phyloP scores from a whole-genome alignment of 176 grass and related monocot genomes.

The Carex littledalei region DNA sequence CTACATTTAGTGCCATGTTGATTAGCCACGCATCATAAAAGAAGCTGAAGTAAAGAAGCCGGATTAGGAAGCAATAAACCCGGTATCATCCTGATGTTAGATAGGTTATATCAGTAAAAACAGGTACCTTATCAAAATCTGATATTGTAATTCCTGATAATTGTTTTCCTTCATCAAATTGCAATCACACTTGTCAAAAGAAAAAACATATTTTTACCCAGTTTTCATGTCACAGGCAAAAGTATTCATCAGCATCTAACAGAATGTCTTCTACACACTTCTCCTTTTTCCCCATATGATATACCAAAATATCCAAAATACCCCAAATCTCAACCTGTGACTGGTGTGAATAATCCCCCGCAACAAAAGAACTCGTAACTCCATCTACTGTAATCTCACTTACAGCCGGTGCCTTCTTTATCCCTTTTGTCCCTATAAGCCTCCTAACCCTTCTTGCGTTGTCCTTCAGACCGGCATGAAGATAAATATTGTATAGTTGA shows the following conservation, averaged over 20 bases:
- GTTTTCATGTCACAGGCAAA: not conserved
- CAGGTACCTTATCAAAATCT: not conserved
- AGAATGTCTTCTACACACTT: constrained; percentile 19
- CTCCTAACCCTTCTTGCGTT: constrained; percentile 53
- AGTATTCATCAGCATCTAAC: not conserved
- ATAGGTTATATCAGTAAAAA: not conserved
- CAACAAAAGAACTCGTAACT: constrained; percentile 57
- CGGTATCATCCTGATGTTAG: not conserved
- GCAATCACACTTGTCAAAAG: not conserved
- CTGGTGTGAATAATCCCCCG: constrained; percentile 52
- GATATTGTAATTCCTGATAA: not conserved
- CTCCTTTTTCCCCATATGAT: constrained; percentile 40
- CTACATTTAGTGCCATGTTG: no score
- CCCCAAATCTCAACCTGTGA: constrained; percentile 49
- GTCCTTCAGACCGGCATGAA: constrained; percentile 52
- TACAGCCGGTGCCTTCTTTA: constrained; percentile 51
- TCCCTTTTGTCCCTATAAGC: constrained; percentile 45
- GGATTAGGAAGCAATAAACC: not conserved
- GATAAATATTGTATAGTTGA: constrained; percentile 80
- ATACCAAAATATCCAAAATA: constrained; percentile 39
- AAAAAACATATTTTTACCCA: not conserved
- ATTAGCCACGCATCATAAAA: no score
- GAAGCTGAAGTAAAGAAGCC: no score
- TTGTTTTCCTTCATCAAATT: not conserved
- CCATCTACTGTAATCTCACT: constrained; percentile 56